Base-by-base conservation (phyloP, 352 stramenopile genomes). In the Phytophthora sojae region DNA sequence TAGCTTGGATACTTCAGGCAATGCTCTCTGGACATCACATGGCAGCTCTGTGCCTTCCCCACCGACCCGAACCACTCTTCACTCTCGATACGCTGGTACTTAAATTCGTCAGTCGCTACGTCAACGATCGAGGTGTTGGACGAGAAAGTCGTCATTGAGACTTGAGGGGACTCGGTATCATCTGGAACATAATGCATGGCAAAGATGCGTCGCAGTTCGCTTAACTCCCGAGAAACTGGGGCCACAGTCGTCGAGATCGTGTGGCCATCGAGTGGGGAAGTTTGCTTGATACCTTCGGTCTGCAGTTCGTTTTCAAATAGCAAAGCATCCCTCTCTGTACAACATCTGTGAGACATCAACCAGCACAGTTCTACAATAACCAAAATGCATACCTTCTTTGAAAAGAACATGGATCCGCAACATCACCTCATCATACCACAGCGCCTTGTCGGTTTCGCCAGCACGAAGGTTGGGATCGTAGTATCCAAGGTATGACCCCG, bases 91-190 rank as follows among this genome's bases (percentile, higher is more conserved):
- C n/a, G n/a, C n/a, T n/a, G n/a, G n/a, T n/a, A n/a, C n/a, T n/a
- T n/a, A n/a, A n/a, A n/a, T n/a, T n/a, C n/a, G n/a, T n/a, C n/a
- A n/a, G n/a, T n/a, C n/a, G n/a, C n/a, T n/a, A n/a, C n/a, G n/a
- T n/a, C n/a, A n/a, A n/a, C n/a, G n/a, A n/a, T n/a, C n/a, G n/a
- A n/a, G n/a, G n/a, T n/a, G n/a, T n/a, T n/a, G n/a, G n/a, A n/a
- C 15, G 42, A 57, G 6, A 69, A 2, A 62, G 60, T 60, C 21
- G 14, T 21, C 23, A 69, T 55, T 2, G 50, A 52, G 29, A 23
- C 51, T 58, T 69, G n/a, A 26, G 50, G 49, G 60, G 55, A 74
- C 8, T 67, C 42, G 56, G 29, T 57, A 15, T 66, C 60, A 7
- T 59, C 0, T 64, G 57, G 57, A 49, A 25, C 57, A 64, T 57